Conservation (phyloP, 306 rosid genomes). For the Rubus idaeus region DNA sequence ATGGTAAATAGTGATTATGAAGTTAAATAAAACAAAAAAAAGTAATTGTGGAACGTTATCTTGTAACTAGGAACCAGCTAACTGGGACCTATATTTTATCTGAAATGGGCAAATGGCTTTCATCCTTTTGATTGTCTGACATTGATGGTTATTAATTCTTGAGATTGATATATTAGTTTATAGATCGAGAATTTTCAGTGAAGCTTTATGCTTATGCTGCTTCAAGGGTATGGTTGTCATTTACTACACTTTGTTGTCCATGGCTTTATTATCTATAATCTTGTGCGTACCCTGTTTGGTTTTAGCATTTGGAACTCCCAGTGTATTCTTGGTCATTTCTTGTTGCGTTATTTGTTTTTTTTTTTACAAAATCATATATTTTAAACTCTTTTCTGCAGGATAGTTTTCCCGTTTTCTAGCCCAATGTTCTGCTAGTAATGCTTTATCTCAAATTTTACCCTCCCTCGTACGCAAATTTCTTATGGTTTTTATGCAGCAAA, state of each 20-base stretch:
- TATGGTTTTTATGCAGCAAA: slow-evolving; percentile 48
- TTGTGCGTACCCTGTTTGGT: background rate
- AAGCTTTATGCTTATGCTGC: background rate
- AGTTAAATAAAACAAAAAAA: background rate
- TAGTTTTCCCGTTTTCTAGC: background rate
- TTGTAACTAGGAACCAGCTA: background rate
- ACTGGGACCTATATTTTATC: background rate
- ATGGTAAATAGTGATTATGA: background rate
- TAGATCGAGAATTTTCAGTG: background rate
- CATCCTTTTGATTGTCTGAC: background rate
- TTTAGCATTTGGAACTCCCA: background rate
- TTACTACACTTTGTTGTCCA: background rate
- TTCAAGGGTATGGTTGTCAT: background rate
- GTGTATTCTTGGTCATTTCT: background rate
- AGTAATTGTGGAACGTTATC: background rate
- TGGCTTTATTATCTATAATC: background rate
- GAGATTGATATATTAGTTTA: too few relatives aligned
- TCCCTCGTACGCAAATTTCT: background rate
- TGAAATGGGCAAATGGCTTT: slow-evolving; percentile 9
- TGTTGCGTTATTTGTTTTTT: background rate
- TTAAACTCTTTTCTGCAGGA: background rate
- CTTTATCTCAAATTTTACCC: background rate
- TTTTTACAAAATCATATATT: background rate
- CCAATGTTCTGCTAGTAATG: background rate
- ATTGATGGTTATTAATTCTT: background rate